Percentiles rank a stretch among this genome's conserved stretches.
These are phyloP conservation scores for Trypanosoma cruzi DNA, from an alignment of 208 protist species.

Conservation along the genomic window DNA sequence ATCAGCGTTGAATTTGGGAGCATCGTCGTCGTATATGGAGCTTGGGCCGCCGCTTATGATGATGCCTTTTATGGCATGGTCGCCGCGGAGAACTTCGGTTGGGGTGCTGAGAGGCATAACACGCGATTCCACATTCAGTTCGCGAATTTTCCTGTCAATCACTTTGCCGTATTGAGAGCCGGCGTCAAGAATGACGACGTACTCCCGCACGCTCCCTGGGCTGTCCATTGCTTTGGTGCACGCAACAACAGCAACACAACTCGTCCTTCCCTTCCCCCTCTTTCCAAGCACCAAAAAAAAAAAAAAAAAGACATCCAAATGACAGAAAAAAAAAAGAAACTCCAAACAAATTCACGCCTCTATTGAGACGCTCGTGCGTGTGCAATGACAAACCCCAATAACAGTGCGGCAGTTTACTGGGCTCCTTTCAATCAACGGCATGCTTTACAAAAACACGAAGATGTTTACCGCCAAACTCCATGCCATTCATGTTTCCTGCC, in stretches of 20 bases:
- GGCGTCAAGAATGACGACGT: slow-evolving; percentile 95
- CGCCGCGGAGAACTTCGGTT: slow-evolving; percentile 38
- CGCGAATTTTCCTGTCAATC: slow-evolving; percentile 96
- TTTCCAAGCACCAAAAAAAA: background rate
- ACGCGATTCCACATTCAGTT: slow-evolving; percentile 92
- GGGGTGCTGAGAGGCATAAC: slow-evolving; percentile 90
- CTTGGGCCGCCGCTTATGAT: slow-evolving; percentile 97
- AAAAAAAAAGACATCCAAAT: slow-evolving; percentile 3
- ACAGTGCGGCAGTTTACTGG: background rate
- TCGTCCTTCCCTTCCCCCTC: background rate
- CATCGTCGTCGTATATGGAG: slow-evolving; percentile 86
- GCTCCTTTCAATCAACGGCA: background rate
- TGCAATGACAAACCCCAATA: background rate
- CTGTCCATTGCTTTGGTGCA: slow-evolving; percentile 6
- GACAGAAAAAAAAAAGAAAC: slow-evolving; percentile 18
- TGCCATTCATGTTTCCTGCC: slow-evolving; percentile 72
- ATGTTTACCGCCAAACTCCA: slow-evolving; percentile 62
- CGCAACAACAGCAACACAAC: background rate
- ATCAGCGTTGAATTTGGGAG: slow-evolving; percentile 76
- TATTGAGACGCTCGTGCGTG: background rate
- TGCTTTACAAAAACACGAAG: slow-evolving; percentile 44
- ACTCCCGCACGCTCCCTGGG: slow-evolving; percentile 37
- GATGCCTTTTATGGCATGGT: slow-evolving; percentile 82
- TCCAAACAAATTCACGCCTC: background rate
- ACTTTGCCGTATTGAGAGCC: slow-evolving; percentile 97